A percentile compares a stretch with the other conserved stretches of the same genome.
These are phyloP conservation scores for Tylopilus sp. DNA, from an alignment of 768 basidiomycete genomes.

Conservation along the genomic window DNA sequence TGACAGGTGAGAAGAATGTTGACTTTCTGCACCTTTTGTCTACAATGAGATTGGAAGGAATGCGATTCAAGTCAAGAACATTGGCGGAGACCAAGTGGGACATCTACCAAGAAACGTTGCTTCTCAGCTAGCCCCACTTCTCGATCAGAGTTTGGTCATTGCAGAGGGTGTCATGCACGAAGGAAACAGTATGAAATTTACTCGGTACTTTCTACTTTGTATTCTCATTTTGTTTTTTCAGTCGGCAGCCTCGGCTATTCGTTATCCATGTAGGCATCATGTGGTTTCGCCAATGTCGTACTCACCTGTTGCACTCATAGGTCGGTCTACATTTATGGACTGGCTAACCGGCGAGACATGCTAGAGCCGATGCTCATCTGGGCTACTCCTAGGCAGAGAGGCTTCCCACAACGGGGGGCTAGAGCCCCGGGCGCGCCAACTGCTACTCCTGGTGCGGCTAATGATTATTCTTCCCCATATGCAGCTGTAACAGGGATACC, in stretches of 20 bases:
- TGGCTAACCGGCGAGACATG: conserved; percentile 51
- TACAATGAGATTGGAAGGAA: conserved; percentile 42
- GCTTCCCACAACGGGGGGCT: conserved; percentile 38
- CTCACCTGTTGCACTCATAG: conserved; percentile 32
- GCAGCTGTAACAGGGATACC: conserved; percentile 17
- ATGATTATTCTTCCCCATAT: conserved; percentile 15
- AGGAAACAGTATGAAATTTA: conserved; percentile 54
- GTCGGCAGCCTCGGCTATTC: conserved; percentile 49
- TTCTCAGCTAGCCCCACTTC: conserved; percentile 59
- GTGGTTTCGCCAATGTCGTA: not conserved
- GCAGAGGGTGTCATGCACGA: conserved; percentile 68
- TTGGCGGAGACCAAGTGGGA: conserved; percentile 70
- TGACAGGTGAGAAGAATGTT: conserved; percentile 50
- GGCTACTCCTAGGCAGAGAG: conserved; percentile 69
- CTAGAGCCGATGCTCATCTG: conserved; percentile 68
- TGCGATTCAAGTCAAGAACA: conserved; percentile 81
- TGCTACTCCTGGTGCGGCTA: conserved; percentile 12
- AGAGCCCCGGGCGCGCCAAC: conserved; percentile 21
- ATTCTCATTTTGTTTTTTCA: conserved; percentile 17
- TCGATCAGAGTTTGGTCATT: conserved; percentile 59
- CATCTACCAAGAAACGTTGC: conserved; percentile 68
- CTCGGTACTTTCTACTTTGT: not conserved
- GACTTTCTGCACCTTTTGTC: not conserved
- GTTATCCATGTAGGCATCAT: conserved; percentile 54
- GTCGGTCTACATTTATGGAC: conserved; percentile 68